Base-by-base conservation (phyloP, 805 yeast genomes). In the Starmerella bacillaris region DNA sequence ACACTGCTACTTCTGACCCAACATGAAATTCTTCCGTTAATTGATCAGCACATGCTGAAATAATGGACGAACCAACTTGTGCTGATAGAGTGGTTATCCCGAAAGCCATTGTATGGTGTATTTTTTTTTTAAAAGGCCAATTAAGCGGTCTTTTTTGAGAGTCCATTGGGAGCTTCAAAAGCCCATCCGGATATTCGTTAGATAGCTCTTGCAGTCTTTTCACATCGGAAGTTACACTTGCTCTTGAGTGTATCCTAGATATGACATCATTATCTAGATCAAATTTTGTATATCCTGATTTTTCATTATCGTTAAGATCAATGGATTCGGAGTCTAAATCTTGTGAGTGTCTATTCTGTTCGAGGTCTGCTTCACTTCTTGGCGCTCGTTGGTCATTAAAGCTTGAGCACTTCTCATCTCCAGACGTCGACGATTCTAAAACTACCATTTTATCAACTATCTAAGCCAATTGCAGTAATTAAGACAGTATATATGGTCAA, bases 1-100 rank as follows among this genome's bases (percentile, higher is more conserved):
- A 63, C 16, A 78, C 67, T 11, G 76, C 76, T 12, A 74, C 83
- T 9, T 71, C 78, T 4, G 48, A 40, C 27, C 78, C 74, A 33
- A 83, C 72, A 38, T 66, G 67, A 54, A 57, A 83, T 31, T 65
- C 57, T 30, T 42, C 58, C 38, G 68, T 61, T 21, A 72, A 50
- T 18, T 55, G 51, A 18, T 49, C 56, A 29, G 64, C 54, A 22
- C 72, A 69, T 1, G 78, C 74, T 0, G 74, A 61, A 45, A 65
- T 67, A 21, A 69, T 63, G 3, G 77, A 66, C 0, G 77, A 63
- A 7, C 71, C 72, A 59, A 68, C 61, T 43, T 70, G 72, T 0
- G 70, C 67, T 1, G 68, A 52, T 18, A 60, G 50, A 6, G 74
- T 63, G 5, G 73, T 61, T 35, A 70, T 49, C 14, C 68, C 38